Evolutionary conservation across 352 stramenopile species (phyloP), one percentile per base, ranked within the genome.

Genomic region (Pythium rishiriense): DNA sequence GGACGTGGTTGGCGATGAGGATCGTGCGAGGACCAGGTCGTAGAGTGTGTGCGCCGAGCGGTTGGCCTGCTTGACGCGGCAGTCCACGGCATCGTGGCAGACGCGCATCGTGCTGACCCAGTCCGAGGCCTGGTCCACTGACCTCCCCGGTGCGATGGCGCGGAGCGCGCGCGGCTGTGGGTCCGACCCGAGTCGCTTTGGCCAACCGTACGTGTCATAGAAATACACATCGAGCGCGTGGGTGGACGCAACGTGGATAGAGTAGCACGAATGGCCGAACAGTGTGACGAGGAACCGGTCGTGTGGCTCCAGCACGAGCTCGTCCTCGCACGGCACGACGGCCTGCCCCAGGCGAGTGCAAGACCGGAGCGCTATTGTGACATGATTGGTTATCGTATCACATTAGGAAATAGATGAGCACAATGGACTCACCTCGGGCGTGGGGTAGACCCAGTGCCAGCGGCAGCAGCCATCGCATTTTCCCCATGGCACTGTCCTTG

Each of bases 281-380:
- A 89, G 62, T 37, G 80, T 85, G 43, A 89, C 60, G 48, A 89
- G 68, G 61, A 87, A 84, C 48, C 70, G 72, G 35, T 87, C 78
- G 9, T 58, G 45, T 39, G 60, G 66, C 45, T 68, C 74, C 26
- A 87, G 62, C n/a, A 63, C 46, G 50, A 89, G 64, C 35, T 77
- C 52, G 39, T 89, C 80, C 14, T 77, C 62, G 24, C 80, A 89
- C 37, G 80, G 80, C 9, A 89, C 68, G 8, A 72, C 67, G 4
- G 77, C 72, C 25, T 81, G 73, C 0, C 77, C 79, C 43, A 76
- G 26, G 22, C 78, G 74, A 25, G 74, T 81, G 55, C 80, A 89
- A 51, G 78, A 79, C 4, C 58, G 62, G 25, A 52, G 21, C 33
- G 52, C 53, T 74, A 33, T 37, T 37, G 11, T 12, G 11, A 37